These are phyloP conservation scores for Rhizophagus prolifer DNA, from an alignment of 192 early-diverging fungal genomes.

Conservation along the genomic window DNA sequence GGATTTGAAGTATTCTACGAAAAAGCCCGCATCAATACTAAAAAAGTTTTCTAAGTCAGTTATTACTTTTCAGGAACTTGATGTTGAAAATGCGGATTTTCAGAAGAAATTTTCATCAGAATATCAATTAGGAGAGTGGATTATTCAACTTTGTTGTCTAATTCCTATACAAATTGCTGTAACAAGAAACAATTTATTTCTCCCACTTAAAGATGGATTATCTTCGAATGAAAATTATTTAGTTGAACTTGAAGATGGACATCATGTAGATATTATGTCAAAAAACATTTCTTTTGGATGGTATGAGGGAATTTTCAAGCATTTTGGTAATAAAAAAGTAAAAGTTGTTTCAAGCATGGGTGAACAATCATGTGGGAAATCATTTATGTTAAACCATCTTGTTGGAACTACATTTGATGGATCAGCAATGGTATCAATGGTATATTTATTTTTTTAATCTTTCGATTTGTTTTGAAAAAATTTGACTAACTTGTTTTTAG, in stretches of 20 bases:
- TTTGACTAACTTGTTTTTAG: neutral
- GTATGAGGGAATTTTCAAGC: conserved; percentile 29
- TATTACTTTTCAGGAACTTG: neutral
- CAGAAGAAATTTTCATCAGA: neutral
- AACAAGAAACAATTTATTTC: conserved; percentile 26
- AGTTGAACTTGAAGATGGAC: neutral
- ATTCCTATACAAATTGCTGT: conserved; percentile 28
- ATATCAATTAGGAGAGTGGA: conserved; percentile 4
- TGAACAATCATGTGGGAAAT: conserved; percentile 32
- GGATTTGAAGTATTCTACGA: neutral
- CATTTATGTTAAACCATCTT: conserved; percentile 26
- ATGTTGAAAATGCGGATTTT: neutral
- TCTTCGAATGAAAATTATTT: neutral
- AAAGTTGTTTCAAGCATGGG: conserved; percentile 31
- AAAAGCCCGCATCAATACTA: neutral
- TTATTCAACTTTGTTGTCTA: conserved; percentile 7
- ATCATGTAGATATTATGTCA: neutral
- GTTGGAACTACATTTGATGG: conserved; percentile 27
- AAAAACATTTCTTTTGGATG: conserved; percentile 23
- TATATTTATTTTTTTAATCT: neutral
- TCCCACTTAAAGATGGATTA: conserved; percentile 23
- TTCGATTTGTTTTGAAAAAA: too few relatives aligned
- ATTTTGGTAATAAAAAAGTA: conserved; percentile 21
- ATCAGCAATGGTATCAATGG: conserved; percentile 22
- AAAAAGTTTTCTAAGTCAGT: neutral